Conservation (phyloP, 1,139 yeast genomes). For the Magnusiomyces starmeri region DNA sequence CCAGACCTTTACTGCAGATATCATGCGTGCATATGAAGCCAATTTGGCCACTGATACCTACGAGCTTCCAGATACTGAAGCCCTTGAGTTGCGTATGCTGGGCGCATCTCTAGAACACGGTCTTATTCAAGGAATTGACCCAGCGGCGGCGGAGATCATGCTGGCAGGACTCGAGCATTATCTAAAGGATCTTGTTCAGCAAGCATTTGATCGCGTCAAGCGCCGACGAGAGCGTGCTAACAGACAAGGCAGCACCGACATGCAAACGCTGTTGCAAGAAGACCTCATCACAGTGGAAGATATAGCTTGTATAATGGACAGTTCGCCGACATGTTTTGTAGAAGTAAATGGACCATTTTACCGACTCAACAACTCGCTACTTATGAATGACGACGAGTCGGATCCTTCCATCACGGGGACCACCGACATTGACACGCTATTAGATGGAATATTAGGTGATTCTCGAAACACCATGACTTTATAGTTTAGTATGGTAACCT, state of each 20-base stretch:
- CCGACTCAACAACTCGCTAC: slow-evolving; percentile 29
- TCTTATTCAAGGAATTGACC: slow-evolving; percentile 68
- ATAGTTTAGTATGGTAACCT: not conserved
- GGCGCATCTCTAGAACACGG: slow-evolving; percentile 92
- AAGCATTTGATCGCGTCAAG: slow-evolving; percentile 50
- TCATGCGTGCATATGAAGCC: slow-evolving; percentile 79
- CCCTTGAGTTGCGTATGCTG: slow-evolving; percentile 59
- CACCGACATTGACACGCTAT: slow-evolving; percentile 14
- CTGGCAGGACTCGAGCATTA: slow-evolving; percentile 74
- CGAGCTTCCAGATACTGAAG: slow-evolving; percentile 77
- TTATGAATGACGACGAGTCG: slow-evolving; percentile 27
- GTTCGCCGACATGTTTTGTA: slow-evolving; percentile 30
- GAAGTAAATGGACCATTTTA: slow-evolving; percentile 31
- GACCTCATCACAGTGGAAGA: slow-evolving; percentile 31
- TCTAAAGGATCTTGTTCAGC: slow-evolving; percentile 65
- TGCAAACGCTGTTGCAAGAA: slow-evolving; percentile 16
- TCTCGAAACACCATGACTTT: not conserved
- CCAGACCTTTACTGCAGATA: slow-evolving; percentile 91
- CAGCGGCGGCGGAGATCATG: slow-evolving; percentile 69
- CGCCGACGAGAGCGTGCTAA: slow-evolving; percentile 11
- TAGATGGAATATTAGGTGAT: slow-evolving; percentile 3
- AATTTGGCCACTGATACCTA: slow-evolving; percentile 72
- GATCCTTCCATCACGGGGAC: not conserved
- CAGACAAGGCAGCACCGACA: not conserved
- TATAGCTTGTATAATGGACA: slow-evolving; percentile 28